Base-by-base conservation (phyloP, 345 rosid species). In the Psidium guajava region DNA sequence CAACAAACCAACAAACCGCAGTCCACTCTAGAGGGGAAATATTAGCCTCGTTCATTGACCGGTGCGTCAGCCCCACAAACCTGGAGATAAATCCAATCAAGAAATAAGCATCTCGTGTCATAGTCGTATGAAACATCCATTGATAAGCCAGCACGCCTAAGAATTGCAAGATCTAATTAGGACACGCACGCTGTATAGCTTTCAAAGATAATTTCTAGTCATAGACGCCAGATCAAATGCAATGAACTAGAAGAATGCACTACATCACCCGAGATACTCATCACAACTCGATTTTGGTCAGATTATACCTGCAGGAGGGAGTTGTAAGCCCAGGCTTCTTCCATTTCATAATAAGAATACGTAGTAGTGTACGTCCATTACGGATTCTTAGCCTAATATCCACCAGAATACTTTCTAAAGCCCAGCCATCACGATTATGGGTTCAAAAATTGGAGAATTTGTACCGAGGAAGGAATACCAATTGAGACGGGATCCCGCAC, bases 1-100 rank as follows among this genome's bases (percentile, higher is more conserved):
- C 95, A 25, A 90, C 81, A 47, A 86, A 87, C 96, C 96, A 16
- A 16, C 95, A 94, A 55, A 94, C 86, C 6, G 95, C 89, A 51
- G 93, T 91, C 95, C 96, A 94, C 57, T 90, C 92, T 14, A 92
- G 87, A 11, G 95, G 89, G 11, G 96, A 92, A 84, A 92, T 86
- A 51, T 85, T 90, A 5, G 89, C 74, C 8, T 90, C 61, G 0
- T 85, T 47, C n/a, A 88, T 85, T 4, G 87, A 83, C 56, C 83
- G 64, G 64, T 82, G 82, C 28, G 91, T 89, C 56, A 94, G 84
- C 28, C 84, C 73, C 36, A 52, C 85, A 53, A 91, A 94, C 91
- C 96, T 94, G 91, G 87, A 85, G 77, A 69, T 69, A 3, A 69
- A 69, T 69, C 44, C 77, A 69, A 69, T 32, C 77, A 69, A 9